Conservation (phyloP, 768 basidiomycete genomes). For the Russula sp. region DNA sequence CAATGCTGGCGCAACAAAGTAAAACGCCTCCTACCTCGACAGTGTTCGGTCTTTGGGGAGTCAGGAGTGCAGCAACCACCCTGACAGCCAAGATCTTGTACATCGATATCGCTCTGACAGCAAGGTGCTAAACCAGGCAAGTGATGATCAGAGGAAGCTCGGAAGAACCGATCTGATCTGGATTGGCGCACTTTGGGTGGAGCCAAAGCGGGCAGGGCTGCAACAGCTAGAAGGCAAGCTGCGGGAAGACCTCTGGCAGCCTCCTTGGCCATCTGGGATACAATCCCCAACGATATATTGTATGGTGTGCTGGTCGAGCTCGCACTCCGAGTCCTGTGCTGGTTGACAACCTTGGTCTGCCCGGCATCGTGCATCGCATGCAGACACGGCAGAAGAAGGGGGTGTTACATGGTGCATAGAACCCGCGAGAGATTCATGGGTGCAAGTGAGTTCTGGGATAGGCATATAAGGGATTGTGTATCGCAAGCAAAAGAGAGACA, state of each 20-base stretch:
- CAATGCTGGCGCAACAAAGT: background rate
- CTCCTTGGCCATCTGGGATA: conserved; percentile 12
- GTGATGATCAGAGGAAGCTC: background rate
- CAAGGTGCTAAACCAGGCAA: background rate
- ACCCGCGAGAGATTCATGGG: background rate
- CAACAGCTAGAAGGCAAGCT: background rate
- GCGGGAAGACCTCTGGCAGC: conserved; percentile 9
- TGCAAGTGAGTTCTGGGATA: background rate
- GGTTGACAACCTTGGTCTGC: background rate
- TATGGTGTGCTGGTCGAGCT: background rate
- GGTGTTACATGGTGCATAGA: background rate
- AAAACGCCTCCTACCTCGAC: background rate
- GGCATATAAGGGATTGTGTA: background rate
- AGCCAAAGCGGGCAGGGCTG: background rate
- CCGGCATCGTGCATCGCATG: background rate
- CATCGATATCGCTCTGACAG: background rate
- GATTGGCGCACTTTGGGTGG: background rate
- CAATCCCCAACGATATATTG: conserved; percentile 5
- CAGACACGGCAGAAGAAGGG: background rate
- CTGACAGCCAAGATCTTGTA: background rate
- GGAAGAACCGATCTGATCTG: background rate
- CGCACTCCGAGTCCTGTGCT: background rate
- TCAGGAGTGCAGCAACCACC: background rate
- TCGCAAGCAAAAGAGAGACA: background rate
- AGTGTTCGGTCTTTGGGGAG: background rate